Base-by-base conservation (phyloP, 495 filamentous ascomycete genomes). In the Poronia punctata region DNA sequence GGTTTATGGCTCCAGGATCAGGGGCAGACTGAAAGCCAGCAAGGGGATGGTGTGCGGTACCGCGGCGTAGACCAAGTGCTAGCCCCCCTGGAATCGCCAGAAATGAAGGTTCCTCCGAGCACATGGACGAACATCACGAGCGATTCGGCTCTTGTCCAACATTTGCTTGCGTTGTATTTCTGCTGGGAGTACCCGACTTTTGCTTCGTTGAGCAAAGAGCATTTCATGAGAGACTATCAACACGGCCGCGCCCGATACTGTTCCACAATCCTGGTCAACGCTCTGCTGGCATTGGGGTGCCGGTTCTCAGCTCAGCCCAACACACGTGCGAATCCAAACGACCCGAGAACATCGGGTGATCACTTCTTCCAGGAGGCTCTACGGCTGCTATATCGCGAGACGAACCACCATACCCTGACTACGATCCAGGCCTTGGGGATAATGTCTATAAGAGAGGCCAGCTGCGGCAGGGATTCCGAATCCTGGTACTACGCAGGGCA, bases 161-260 rank as follows among this genome's bases (percentile, higher is more conserved):
- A 84, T 45, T 67, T 85, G 16, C 62, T 85, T 26, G 66, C 77
- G 11, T 61, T 89, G 11, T 90, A 86, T 59, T 90, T 93, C 43
- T 77, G 74, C 52, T 92, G 86, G 86, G 79, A 84, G 50, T 84
- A 89, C 47, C 82, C 84, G 2, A 83, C 78, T 38, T 80, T 83
- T 51, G 75, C 79, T 6, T 70, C 84, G 3, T 71, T 93, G 26
- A 79, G 78, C 40, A 80, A 86, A 36, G 76, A 80, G 33, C 72
- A 83, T 38, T 90, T 93, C 51, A 59, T 83, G 39, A 61, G 71
- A 18, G 84, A 88, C 52, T 79, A 84, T 49, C 48, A 52, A 5
- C 57, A 52, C 11, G 72, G 77, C 10, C 54, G 72, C 33, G 48
- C 65, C 32, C 70, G 78, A 27, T 84, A 82, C 53, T 88, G 78